A percentile compares a stretch with the other conserved stretches of the same genome.
Evolutionary conservation across 768 basidiomycete genomes (phyloP).

Genomic region (Tubosaeta brunneosetosa): DNA sequence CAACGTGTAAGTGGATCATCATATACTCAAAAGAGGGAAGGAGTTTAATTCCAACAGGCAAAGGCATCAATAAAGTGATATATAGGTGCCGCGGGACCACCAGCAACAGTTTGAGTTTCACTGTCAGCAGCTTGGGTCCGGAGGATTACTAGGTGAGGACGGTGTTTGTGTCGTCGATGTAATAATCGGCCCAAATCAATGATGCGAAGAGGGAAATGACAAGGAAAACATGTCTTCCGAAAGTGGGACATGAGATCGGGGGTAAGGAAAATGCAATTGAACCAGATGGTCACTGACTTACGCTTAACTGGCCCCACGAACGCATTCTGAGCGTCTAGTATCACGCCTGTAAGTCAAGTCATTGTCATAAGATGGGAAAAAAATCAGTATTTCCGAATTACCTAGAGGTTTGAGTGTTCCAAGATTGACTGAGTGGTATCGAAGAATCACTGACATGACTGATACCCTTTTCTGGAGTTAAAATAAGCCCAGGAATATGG

Average conservation of each 20-base stretch:
- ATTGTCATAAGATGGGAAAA: no score
- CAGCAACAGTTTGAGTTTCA: slow-evolving; percentile 11
- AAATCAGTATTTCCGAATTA: no score
- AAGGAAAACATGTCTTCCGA: background rate
- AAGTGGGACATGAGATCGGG: background rate
- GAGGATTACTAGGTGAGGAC: slow-evolving; percentile 18
- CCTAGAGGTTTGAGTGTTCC: no score
- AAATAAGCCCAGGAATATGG: no score
- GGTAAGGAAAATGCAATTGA: no score
- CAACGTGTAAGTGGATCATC: slow-evolving; percentile 3
- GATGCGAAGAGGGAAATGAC: slow-evolving; percentile 1
- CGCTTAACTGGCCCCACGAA: no score
- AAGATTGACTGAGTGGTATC: no score
- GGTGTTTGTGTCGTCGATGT: slow-evolving; percentile 22
- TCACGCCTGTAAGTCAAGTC: no score
- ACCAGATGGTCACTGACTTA: no score
- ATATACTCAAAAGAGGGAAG: background rate
- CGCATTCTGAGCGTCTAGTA: no score
- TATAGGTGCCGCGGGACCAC: slow-evolving; percentile 17
- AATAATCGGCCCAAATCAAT: slow-evolving; percentile 15
- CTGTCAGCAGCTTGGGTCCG: slow-evolving; percentile 15
- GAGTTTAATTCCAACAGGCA: slow-evolving; percentile 20
- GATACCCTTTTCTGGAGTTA: no score
- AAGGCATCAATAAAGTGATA: slow-evolving; percentile 18
- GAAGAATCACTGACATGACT: no score